Base-by-base conservation (phyloP, 257 asterid species). In the Penstemon barbatus region DNA sequence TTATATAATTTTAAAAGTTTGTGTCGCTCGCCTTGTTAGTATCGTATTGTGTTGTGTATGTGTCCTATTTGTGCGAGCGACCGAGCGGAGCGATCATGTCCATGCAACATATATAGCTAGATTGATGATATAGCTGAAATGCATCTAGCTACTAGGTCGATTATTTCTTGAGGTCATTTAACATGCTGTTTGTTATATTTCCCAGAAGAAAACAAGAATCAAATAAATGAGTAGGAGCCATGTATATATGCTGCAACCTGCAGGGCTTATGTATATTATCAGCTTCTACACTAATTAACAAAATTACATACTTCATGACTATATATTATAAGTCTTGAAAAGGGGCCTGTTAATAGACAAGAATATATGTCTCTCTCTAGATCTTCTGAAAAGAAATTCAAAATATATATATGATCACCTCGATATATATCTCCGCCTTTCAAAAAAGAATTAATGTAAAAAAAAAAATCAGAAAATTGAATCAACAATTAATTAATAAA, bases 321-420 rank as follows among this genome's bases (percentile, higher is more conserved):
- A 15, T 15, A 15, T 15, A 15, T 2, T 25, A 25, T 60, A 76
- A 73, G 77, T 71, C 36, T 68, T 63, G 55, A 65, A 36, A 63
- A 70, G 80, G 80, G 75, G 72, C 71, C 60, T 66, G 74, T 70
- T 57, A 79, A 68, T 40, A 39, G 44, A 49, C 38, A 18, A n/a
- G 53, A 57, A 15, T 68, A 60, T 67, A 46, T 25, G 0, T 25
- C 58, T 56, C 68, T 45, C n/a, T 62, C 33, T 72, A 15, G 18
- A 65, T 70, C 65, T 50, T 68, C 75, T 71, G 60, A 45, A 86
- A 83, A 73, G 68, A 82, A 82, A 25, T 25, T 78, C 67, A 69
- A 71, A 72, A 74, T 53, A 53, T 50, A 15, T 15, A 15, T 15
- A 15, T 15, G 71, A 74, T 68, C 68, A 25, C 66, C 70, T 57